Evolutionary conservation across 2,329 filamentous ascomycete genomes (phyloP), one percentile per base, ranked within the genome.

Genomic region (Hypoxylon sp.): DNA sequence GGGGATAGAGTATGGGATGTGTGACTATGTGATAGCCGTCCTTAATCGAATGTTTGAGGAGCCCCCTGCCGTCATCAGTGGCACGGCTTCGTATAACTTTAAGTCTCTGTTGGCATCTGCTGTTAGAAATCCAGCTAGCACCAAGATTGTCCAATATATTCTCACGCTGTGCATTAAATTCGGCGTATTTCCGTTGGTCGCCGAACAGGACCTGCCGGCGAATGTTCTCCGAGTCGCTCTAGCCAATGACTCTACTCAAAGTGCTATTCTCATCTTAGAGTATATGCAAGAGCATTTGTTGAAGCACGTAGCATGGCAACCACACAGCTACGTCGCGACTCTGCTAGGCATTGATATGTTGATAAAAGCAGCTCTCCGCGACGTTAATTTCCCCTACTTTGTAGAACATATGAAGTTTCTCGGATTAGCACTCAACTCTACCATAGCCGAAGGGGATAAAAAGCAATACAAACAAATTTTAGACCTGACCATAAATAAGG

Each of bases 1-100:
- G 14, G 60, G 53, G 2, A 28, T 52, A 11, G 2, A 13, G 10
- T 5, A 10, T 3, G 53, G 61, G 2, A 64, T 64, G 58, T 17
- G 32, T 17, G n/a, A 17, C 6, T 62, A 53, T 19, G 23, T 14
- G 1, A 14, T 1, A 3, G 43, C 32, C 6, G 34, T 38, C 5
- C 2, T 63, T 45, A 13, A 32, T 11, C 51, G 45, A 19, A 45
- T 36, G 14, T n/a, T 36, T n/a, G 13, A n/a, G 5, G 6, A 30
- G 28, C 28, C 28, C 6, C 5, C 5, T 30, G 1, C 6, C 28
- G 28, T 5, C 23, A 23, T 23, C 25, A 30, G 28, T 30, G 4
- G 1, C 5, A 30, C 2, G 5, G 5, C 28, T 30, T 30, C 2
- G 28, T 30, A 30, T 30, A 30, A 30, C 9, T 1, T 30, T 30